phyloP scores from a whole-genome alignment of 306 rosid genomes.

The Mimosa bimucronata region DNA sequence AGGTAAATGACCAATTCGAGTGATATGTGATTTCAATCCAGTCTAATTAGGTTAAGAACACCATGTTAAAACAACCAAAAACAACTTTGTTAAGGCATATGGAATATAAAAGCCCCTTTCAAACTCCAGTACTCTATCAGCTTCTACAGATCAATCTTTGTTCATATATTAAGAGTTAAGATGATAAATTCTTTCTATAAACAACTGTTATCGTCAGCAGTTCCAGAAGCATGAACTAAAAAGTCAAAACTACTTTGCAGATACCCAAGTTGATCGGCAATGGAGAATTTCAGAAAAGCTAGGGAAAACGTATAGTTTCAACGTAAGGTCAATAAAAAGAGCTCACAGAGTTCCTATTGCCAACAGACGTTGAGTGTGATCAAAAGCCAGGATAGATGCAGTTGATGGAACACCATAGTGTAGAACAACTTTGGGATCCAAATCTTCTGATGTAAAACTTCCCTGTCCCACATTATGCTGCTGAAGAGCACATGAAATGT shows the following conservation, averaged over 20 bases:
- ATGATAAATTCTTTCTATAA: not conserved
- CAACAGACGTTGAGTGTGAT: slow-evolving; percentile 66
- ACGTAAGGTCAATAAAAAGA: slow-evolving; percentile 18
- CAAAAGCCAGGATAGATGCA: slow-evolving; percentile 83
- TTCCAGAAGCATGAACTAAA: slow-evolving; percentile 30
- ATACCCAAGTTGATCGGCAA: slow-evolving; percentile 20
- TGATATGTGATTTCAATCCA: not conserved
- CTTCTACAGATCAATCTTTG: not conserved
- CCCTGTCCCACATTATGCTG: slow-evolving; percentile 44
- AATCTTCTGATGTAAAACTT: slow-evolving; percentile 43
- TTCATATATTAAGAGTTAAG: not conserved
- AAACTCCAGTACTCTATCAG: not conserved
- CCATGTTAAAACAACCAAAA: not conserved
- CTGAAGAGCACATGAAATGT: slow-evolving; percentile 24
- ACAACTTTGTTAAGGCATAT: not conserved
- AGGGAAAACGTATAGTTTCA: not conserved
- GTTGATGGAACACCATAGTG: slow-evolving; percentile 87
- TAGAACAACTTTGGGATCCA: slow-evolving; percentile 60
- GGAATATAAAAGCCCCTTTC: not conserved
- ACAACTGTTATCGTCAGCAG: not conserved
- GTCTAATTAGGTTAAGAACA: slow-evolving; percentile 11
- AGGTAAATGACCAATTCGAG: slow-evolving; percentile 10
- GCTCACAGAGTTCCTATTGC: slow-evolving; percentile 88
- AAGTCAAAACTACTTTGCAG: not conserved
- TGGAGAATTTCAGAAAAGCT: slow-evolving; percentile 24